Evolutionary conservation across 345 rosid genomes (phyloP).

Genomic region (Cardiospermum halicacabum): DNA sequence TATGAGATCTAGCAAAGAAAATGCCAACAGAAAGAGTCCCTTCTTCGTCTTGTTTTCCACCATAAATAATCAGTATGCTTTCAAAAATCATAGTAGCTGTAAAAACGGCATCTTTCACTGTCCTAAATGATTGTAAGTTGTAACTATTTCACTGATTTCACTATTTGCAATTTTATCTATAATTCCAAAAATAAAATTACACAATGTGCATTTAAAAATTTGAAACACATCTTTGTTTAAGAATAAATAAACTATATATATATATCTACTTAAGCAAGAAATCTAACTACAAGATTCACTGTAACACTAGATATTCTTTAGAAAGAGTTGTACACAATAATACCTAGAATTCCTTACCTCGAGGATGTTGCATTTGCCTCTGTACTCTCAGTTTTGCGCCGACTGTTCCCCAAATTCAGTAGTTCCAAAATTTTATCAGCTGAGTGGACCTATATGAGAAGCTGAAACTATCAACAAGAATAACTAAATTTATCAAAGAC

Average conservation of each 20-base stretch:
- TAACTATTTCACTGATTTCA: neutral
- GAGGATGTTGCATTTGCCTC: slow-evolving; percentile 92
- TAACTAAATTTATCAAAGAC: neutral
- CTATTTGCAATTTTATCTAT: neutral
- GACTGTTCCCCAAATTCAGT: slow-evolving; percentile 82
- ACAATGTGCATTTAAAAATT: too few species aligned
- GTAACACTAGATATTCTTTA: neutral
- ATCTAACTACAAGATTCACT: neutral
- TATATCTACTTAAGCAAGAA: neutral
- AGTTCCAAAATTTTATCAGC: slow-evolving; percentile 92
- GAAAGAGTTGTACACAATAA: neutral
- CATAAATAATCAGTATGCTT: neutral
- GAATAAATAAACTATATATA: too few species aligned
- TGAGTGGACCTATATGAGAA: slow-evolving; percentile 61
- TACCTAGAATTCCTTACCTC: slow-evolving; percentile 38
- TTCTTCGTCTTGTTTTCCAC: neutral
- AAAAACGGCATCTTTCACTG: neutral
- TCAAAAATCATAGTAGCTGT: neutral
- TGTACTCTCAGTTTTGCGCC: slow-evolving; percentile 91
- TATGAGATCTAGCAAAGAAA: slow-evolving; percentile 8
- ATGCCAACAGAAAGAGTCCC: neutral
- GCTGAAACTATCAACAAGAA: slow-evolving; percentile 9
- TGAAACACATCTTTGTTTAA: neutral
- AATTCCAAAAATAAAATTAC: too few species aligned
- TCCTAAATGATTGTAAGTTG: neutral